Base-by-base conservation (phyloP, 2,329 filamentous ascomycete species). In the Hypoxylon sp. region DNA sequence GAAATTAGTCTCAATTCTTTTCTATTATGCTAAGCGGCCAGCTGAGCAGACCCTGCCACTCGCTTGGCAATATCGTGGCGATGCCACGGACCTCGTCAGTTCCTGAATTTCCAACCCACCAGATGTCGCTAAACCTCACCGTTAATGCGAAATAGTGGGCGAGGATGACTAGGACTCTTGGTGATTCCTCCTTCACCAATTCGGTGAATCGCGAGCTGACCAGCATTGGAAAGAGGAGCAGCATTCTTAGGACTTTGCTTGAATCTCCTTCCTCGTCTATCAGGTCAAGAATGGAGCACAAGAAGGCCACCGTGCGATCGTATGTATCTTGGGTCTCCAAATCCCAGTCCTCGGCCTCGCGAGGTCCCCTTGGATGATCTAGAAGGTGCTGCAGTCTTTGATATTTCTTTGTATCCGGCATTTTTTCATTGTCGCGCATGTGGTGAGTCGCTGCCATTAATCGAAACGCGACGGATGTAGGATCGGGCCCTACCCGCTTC, bases 61-160 rank as follows among this genome's bases (percentile, higher is more conserved):
- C 29, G 3, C 40, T 51, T 9, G 45, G 43, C 38, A 61, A 15
- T 17, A 25, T 32, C 4, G 12, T 37, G n/a, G 59, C 48, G 26
- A 70, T 65, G n/a, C 52, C 61, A n/a, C 43, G 48, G 35, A 69
- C 55, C 16, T 69, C 49, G 17, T 65, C 56, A 8, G 47, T 42
- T 25, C 66, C 65, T 15, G 63, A 43, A 21, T 60, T 59, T 12
- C 52, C 70, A 56, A 75, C 67, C 17, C 75, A 64, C 75, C 76
- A 78, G 25, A 67, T 62, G 3, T 61, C 51, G 6, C 71, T 65
- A 29, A 69, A 72, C 9, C 67, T 68, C 51, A 78, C 73, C n/a
- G 80, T 64, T 30, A 81, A 58, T 3, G 78, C 70, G 7, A 76
- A 77, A 50, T 78, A 80, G 57, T 80, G 73, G 4, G 75, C 77